Conservation (phyloP, 495 filamentous ascomycete species). For the Xylaria castorea region DNA sequence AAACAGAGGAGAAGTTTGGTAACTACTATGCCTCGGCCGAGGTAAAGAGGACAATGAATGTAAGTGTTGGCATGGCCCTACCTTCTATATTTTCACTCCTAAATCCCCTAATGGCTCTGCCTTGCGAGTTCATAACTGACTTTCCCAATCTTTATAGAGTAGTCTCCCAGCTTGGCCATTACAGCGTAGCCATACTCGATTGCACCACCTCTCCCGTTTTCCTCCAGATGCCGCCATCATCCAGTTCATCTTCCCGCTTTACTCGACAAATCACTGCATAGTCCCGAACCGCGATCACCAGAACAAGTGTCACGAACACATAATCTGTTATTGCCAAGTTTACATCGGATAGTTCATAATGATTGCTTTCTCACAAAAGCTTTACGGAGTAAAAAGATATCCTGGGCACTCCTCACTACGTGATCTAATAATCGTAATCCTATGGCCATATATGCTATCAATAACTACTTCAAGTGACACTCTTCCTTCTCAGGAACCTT, state of each 20-base stretch:
- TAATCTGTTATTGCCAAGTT: not conserved
- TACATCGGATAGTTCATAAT: not conserved
- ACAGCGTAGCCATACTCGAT: too few relatives aligned
- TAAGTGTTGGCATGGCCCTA: not conserved
- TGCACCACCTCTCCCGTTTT: too few relatives aligned
- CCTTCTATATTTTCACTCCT: not conserved
- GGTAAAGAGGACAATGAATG: not conserved
- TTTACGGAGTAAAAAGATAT: not conserved
- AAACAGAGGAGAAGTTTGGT: not conserved
- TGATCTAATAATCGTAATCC: too few relatives aligned
- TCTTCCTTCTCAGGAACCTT: too few relatives aligned
- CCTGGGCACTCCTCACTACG: not conserved
- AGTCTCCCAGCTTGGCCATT: not conserved
- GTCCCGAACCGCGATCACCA: not conserved
- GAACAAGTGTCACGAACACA: not conserved
- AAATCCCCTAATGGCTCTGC: not conserved
- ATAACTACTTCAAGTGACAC: too few relatives aligned
- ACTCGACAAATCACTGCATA: not conserved
- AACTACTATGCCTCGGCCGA: not conserved
- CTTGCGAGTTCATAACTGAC: not conserved
- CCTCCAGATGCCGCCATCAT: not conserved
- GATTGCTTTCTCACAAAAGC: not conserved
- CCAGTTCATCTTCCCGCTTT: not conserved
- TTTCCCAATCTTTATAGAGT: not conserved
- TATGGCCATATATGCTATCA: too few relatives aligned